Evolutionary conservation across 352 stramenopile species (phyloP).

Genomic region (Phytophthora sansomeana): DNA sequence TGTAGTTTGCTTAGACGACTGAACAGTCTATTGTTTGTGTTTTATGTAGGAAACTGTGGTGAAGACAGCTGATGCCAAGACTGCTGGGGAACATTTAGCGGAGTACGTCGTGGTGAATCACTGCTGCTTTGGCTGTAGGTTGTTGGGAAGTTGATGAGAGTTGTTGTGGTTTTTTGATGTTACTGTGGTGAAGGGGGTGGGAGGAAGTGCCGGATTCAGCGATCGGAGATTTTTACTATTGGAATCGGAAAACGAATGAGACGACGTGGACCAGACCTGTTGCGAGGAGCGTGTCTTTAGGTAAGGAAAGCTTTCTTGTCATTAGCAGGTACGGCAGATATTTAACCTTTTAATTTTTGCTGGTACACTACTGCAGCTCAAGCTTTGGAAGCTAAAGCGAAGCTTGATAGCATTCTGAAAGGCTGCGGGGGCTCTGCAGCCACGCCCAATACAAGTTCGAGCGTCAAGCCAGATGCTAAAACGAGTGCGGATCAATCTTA

Average conservation of each 20-base stretch:
- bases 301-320: conserved; percentile 41
- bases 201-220: conserved; percentile 63
- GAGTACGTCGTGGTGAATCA: conserved; percentile 18
- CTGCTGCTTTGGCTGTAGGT: background rate
- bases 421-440: conserved; percentile 32
- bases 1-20: background rate
- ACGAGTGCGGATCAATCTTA: too few species aligned
- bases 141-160: too few species aligned
- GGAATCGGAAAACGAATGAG: conserved; percentile 78
- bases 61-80: conserved; percentile 16
- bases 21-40: background rate
- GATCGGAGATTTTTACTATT: conserved; percentile 73
- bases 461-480: conserved; percentile 11
- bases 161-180: too few species aligned
- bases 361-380: conserved; percentile 44
- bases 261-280: conserved; percentile 73
- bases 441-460: too few species aligned
- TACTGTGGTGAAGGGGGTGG: conserved; percentile 56
- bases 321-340: too few species aligned
- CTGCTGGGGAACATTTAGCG: conserved; percentile 9
- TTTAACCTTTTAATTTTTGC: too few species aligned
- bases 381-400: conserved; percentile 68
- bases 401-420: conserved; percentile 66
- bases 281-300: conserved; percentile 56
- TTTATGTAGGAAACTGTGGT: background rate